Conservation (phyloP, 805 yeast genomes). For the Pichia scutulata region DNA sequence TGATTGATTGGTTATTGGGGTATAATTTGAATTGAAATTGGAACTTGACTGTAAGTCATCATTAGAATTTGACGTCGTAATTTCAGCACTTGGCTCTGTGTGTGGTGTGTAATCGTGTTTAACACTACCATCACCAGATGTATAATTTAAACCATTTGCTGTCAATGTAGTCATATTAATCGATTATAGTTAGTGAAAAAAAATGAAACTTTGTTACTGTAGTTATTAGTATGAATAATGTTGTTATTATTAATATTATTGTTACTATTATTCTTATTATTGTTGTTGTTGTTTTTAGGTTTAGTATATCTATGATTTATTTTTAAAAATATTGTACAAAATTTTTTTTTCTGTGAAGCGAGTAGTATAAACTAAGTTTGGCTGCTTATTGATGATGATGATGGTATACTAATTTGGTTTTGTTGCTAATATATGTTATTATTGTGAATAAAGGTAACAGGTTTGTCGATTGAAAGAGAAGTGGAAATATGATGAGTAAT, state of each 20-base stretch:
- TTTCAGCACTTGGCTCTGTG: not conserved
- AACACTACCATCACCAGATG: conserved; percentile 1
- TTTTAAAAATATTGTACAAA: no score
- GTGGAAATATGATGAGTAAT: not conserved
- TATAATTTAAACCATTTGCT: not conserved
- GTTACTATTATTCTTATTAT: no score
- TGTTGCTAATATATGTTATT: not conserved
- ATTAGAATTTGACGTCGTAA: not conserved
- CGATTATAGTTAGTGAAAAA: not conserved
- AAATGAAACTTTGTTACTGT: no score
- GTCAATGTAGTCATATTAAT: not conserved
- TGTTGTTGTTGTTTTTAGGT: no score
- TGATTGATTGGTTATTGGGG: not conserved
- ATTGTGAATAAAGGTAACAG: not conserved
- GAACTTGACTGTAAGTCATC: not conserved
- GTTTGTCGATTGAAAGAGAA: not conserved
- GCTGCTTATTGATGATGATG: no score
- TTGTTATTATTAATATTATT: no score
- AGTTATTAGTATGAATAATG: no score
- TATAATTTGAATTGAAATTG: not conserved
- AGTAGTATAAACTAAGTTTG: no score
- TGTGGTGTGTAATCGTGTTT: not conserved
- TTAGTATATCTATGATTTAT: no score
- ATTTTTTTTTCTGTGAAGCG: no score
- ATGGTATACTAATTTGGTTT: not conserved